Conservation (phyloP, 116 monocot genomes). For the Cymodocea nodosa region DNA sequence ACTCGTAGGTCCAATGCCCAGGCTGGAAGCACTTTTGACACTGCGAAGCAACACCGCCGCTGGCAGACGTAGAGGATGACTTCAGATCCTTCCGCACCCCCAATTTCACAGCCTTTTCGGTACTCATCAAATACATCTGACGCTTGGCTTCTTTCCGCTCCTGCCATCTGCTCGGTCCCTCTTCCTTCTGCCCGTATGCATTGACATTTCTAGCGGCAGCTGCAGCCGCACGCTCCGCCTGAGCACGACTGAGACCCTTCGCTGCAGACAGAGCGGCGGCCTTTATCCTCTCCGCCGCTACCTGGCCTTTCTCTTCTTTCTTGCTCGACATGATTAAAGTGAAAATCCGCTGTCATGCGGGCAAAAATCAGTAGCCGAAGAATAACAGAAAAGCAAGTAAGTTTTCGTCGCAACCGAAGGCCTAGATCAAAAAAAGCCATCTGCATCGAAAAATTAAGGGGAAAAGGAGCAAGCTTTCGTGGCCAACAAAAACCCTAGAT, state of each 20-base stretch:
- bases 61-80: slow-evolving; percentile 20
- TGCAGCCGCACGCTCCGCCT: slow-evolving; percentile 85
- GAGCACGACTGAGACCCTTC: slow-evolving; percentile 86
- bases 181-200: slow-evolving; percentile 99
- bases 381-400: no score
- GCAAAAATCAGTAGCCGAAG: no score
- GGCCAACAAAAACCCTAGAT: no score
- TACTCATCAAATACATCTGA: slow-evolving; percentile 97
- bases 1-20: slow-evolving; percentile 96
- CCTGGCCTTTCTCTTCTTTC: slow-evolving; percentile 75
- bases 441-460: no score
- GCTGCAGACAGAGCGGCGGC: slow-evolving; percentile 65
- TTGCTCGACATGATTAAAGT: slow-evolving; percentile 44
- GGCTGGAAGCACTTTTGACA: slow-evolving; percentile 90
- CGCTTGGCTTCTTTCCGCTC: slow-evolving; percentile 91
- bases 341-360: no score
- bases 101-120: slow-evolving; percentile 83
- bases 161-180: slow-evolving; percentile 96
- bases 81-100: slow-evolving; percentile 83
- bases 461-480: no score
- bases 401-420: no score
- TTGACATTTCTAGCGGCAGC: slow-evolving; percentile 91
- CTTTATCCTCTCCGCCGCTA: slow-evolving; percentile 67
- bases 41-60: slow-evolving; percentile 27
- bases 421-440: no score